These are phyloP conservation scores for Colletotrichum sp. DNA, from an alignment of 2,329 filamentous ascomycete species.

Conservation along the genomic window DNA sequence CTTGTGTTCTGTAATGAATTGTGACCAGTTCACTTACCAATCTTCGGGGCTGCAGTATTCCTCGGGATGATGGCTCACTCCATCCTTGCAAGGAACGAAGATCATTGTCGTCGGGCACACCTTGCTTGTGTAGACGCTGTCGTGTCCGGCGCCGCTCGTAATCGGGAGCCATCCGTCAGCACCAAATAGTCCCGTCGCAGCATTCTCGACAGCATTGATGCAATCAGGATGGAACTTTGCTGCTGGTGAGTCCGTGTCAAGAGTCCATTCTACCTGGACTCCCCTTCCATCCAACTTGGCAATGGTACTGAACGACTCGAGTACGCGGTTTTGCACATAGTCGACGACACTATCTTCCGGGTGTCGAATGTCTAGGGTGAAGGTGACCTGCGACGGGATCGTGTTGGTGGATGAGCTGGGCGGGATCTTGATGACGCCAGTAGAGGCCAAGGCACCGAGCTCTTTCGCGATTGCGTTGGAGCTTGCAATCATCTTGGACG, in stretches of 20 bases:
- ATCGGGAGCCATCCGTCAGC: slow-evolving; percentile 40
- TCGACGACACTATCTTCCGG: slow-evolving; percentile 19
- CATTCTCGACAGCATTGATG: slow-evolving; percentile 68
- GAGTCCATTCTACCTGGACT: slow-evolving; percentile 58
- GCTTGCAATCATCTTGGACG: slow-evolving; percentile 70
- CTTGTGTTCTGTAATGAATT: slow-evolving; percentile 17
- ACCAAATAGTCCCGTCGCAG: slow-evolving; percentile 61
- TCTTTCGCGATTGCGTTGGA: slow-evolving; percentile 67
- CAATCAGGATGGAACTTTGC: slow-evolving; percentile 72
- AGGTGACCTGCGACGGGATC: slow-evolving; percentile 14
- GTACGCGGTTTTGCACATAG: slow-evolving; percentile 25
- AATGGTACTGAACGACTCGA: slow-evolving; percentile 27
- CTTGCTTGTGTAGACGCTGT: slow-evolving; percentile 64
- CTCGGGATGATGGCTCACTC: slow-evolving; percentile 67
- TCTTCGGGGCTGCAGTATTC: slow-evolving; percentile 67
- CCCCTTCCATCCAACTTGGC: slow-evolving; percentile 31
- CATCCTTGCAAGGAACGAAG: slow-evolving; percentile 68
- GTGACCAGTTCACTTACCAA: slow-evolving; percentile 36
- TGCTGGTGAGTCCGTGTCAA: slow-evolving; percentile 67
- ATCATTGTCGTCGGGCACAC: slow-evolving; percentile 70
- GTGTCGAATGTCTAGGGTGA: slow-evolving; percentile 24
- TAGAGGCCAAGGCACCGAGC: slow-evolving; percentile 68
- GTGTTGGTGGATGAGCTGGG: slow-evolving; percentile 24
- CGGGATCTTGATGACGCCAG: slow-evolving; percentile 63
- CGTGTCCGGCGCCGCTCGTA: slow-evolving; percentile 48